Evolutionary conservation across 169 alveolate species (phyloP), one percentile per base, ranked within the genome.

Genomic region (Plasmodium malariae): DNA sequence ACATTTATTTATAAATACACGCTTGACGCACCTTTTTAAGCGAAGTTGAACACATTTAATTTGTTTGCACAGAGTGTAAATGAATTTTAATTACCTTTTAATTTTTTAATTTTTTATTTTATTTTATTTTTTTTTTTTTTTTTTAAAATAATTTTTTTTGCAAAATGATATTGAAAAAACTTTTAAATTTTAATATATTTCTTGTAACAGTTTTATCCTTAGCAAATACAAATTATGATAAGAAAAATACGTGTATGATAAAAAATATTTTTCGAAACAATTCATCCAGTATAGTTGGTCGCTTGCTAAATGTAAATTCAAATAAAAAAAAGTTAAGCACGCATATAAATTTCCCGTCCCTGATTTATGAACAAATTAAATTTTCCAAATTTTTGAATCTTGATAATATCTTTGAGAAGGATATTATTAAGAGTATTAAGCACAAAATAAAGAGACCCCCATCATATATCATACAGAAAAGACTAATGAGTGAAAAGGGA

Each of bases 171-270:
- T 32, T 24, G 36, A 65, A 34, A 17, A 80, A 51, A 51, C 26
- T 65, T 21, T 37, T 51, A 6, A 19, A 34, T 40, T 60, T 55
- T 28, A 17, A 80, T 51, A 48, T 49, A 49, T 57, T 80, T 2
- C 19, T 80, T 28, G 12, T 80, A 65, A 49, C 83, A 71, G 65
- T 80, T 32, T 54, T 80, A 80, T 28, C 74, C 30, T 57, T 80
- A 17, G 90, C 37, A 54, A 65, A 67, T 54, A 30, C 55, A 11
- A 37, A 30, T 48, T n/a, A 57, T 6, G 62, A 67, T 48, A 48
- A 80, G 26, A 68, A 65, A 65, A 63, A 65, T 51, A 80, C 85
- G 11, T 80, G 90, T 83, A 80, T 80, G 90, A 80, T 80, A 49
- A 80, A 71, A n/a, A 80, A 67, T 37, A 80, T 30, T 62, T 51